Conservation (phyloP, 1,284 basidiomycete species). For the Trichosporon faecale region DNA sequence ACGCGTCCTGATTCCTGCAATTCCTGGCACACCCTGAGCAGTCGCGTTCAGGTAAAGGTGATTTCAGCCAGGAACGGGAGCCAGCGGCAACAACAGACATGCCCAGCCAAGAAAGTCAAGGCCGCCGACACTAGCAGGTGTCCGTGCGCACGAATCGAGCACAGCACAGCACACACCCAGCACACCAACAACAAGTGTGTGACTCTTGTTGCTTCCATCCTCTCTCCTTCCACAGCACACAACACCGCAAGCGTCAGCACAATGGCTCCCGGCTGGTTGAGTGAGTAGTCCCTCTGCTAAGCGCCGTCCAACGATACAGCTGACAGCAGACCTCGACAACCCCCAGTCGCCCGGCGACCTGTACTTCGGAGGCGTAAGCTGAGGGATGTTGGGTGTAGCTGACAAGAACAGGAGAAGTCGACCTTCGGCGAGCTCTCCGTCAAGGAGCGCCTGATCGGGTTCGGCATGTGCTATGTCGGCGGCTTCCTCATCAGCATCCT, state of each 20-base stretch:
- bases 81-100: neutral
- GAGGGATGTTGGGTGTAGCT: neutral
- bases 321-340: constrained; percentile 22
- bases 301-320: neutral
- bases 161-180: neutral
- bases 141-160: neutral
- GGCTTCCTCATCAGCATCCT: constrained; percentile 71
- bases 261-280: constrained; percentile 34
- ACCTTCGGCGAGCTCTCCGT: constrained; percentile 75
- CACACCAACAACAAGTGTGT: neutral
- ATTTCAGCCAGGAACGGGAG: neutral
- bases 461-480: constrained; percentile 65
- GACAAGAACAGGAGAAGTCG: constrained; percentile 58
- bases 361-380: constrained; percentile 46
- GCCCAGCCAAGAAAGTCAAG: neutral
- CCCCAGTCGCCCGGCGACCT: constrained; percentile 42
- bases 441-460: constrained; percentile 77
- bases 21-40: neutral
- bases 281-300: constrained; percentile 23
- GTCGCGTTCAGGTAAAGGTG: neutral
- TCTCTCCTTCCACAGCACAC: neutral
- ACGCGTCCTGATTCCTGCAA: neutral
- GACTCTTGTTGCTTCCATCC: neutral
- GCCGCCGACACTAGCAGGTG: neutral
- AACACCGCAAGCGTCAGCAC: neutral